Conservation (phyloP, 331 rosid species). For the Rosa hybrid region DNA sequence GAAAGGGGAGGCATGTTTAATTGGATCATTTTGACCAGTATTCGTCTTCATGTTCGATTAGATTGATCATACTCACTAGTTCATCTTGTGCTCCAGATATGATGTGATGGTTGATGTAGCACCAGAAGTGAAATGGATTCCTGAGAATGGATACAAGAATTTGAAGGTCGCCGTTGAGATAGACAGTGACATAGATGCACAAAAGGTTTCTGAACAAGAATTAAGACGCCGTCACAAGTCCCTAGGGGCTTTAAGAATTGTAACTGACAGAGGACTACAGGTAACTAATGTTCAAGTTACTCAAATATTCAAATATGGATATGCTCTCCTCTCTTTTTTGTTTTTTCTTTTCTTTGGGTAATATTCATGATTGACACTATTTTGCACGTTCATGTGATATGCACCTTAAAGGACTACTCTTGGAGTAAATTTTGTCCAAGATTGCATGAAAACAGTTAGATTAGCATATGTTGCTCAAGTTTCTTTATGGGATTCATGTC, state of each 20-base stretch:
- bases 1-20: not conserved
- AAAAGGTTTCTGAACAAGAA: slow-evolving; percentile 64
- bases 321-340: not conserved
- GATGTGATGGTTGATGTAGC: slow-evolving; percentile 85
- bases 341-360: not conserved
- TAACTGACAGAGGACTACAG: slow-evolving; percentile 86
- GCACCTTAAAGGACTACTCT: not conserved
- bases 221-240: slow-evolving; percentile 76
- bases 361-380: slow-evolving; percentile 10
- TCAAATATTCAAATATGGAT: not conserved
- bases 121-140: slow-evolving; percentile 87
- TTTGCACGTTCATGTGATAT: slow-evolving; percentile 8
- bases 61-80: slow-evolving; percentile 26
- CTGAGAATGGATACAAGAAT: slow-evolving; percentile 77
- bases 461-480: slow-evolving; percentile 10
- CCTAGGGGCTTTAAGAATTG: slow-evolving; percentile 68
- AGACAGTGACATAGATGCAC: slow-evolving; percentile 76
- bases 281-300: slow-evolving; percentile 42
- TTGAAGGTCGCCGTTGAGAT: slow-evolving; percentile 83
- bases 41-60: slow-evolving; percentile 19
- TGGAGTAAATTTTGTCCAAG: slow-evolving; percentile 15
- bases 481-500: slow-evolving; percentile 15
- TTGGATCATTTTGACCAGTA: slow-evolving; percentile 14
- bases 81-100: slow-evolving; percentile 60
- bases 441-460: slow-evolving; percentile 10